Evolutionary conservation across 2,329 filamentous ascomycete genomes (phyloP), one percentile per base, ranked within the genome.

Genomic region (Sporothrix schenckii): DNA sequence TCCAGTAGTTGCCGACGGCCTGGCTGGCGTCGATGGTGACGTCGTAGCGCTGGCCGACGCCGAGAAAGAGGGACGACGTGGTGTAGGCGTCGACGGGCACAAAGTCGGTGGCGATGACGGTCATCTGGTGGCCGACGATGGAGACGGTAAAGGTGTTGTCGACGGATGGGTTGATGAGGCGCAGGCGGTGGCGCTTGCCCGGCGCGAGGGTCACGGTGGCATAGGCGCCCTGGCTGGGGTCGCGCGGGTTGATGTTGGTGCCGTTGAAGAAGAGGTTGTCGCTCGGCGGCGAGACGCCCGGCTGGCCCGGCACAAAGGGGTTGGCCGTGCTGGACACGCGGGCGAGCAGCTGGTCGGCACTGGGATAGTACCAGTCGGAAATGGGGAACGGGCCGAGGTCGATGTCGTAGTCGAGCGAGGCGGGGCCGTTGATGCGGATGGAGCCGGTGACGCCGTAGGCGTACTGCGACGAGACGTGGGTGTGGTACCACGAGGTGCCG

Each of bases 351-450:
- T 80, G 73, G 66, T 82, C 81, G 3, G 80, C 79, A 0, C 81
- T 82, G 7, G 72, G 72, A 71, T 86, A 84, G 73, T 83, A 83
- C 86, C 87, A 88, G 73, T 88, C 87, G 7, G 80, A 82, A 58
- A 88, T 80, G 5, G 82, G 80, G 3, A 85, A 78, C 5, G 80
- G 74, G 10, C 86, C 86, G 0, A 87, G 79, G 74, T 88, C 86
- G 53, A 82, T 78, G 68, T 88, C 85, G 75, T 85, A 86, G 71
- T 72, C 65, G 24, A 72, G 70, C 9, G 77, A 78, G 10, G 76
- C 74, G 76, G 74, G 71, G 56, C 84, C 84, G 70, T 85, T 77
- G 71, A 86, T 82, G 49, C 83, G 76, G 30, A 88, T 81, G 0
- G 81, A 78, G 4, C 86, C 86, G 10, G 81, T 77, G 0, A 87